Percentiles rank a stretch among this genome's conserved stretches.
phyloP scores from a whole-genome alignment of 2,329 filamentous ascomycete species.

The Fusarium hostae region DNA sequence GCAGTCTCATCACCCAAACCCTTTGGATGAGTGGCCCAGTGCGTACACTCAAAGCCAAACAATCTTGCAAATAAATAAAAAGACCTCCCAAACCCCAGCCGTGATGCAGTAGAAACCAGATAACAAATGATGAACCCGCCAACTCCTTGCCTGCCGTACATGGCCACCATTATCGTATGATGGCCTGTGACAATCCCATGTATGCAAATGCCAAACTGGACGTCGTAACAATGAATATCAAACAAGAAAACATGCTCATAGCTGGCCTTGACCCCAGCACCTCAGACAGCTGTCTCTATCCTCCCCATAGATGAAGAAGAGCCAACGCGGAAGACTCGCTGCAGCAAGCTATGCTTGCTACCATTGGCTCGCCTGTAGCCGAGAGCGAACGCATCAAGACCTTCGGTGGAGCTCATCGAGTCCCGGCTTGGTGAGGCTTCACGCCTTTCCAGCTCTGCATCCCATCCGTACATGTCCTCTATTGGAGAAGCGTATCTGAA shows the following conservation, averaged over 20 bases:
- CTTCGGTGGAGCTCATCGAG: conserved; percentile 19
- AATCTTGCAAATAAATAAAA: conserved; percentile 35
- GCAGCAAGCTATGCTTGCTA: conserved; percentile 39
- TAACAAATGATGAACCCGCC: conserved; percentile 9
- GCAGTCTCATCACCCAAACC: conserved; percentile 29
- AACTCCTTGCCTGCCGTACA: conserved; percentile 41
- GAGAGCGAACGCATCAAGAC: conserved; percentile 31
- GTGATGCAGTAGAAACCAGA: conserved; percentile 16
- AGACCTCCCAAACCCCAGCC: conserved; percentile 8
- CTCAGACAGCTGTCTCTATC: conserved; percentile 25
- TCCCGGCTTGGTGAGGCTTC: conserved; percentile 11
- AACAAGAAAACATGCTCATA: neutral
- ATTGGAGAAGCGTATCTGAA: conserved; percentile 32
- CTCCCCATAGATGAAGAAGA: conserved; percentile 34
- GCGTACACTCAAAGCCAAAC: conserved; percentile 44
- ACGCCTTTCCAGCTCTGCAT: conserved; percentile 54
- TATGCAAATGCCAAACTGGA: conserved; percentile 21
- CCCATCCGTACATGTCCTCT: conserved; percentile 64
- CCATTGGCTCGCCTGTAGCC: conserved; percentile 43
- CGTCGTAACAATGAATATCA: conserved; percentile 8
- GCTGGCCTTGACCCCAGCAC: no score
- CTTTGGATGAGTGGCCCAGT: conserved; percentile 32
- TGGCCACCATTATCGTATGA: conserved; percentile 28
- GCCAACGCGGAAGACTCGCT: conserved; percentile 42
- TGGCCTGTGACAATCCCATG: conserved; percentile 27